Base-by-base conservation (phyloP, 164 flowering plant genomes). In the Tetrastigma voinierianum region DNA sequence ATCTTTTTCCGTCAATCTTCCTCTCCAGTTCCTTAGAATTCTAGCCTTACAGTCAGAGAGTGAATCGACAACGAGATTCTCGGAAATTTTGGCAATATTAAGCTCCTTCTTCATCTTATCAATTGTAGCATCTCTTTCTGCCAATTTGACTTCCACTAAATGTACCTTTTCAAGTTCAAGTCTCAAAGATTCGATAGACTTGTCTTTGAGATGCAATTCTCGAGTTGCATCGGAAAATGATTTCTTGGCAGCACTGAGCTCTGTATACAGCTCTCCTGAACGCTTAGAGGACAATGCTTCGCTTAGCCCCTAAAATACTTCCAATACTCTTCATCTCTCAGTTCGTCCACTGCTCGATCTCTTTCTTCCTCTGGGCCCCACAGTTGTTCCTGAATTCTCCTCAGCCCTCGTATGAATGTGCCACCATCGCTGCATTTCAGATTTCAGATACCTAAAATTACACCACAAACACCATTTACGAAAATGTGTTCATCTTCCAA, bases 241-340 rank as follows among this genome's bases (percentile, higher is more conserved):
- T n/a, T n/a, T n/a, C n/a, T n/a, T n/a, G n/a, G n/a, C n/a, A n/a
- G n/a, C n/a, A n/a, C 40, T 69, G 55, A 85, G 69, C 72, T 84
- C 83, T 13, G 66, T 15, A n/a, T 68, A 52, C 1, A 80, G 51
- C 4, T 75, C 83, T 1, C 58, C 54, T 15, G 69, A 81, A 60
- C 59, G 70, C 14, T 68, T 62, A n/a, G 79, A 67, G 12, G 72
- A 49, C 53, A 76, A 69, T 21, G 74, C 77, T 62, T 81, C 80
- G 16, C 73, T 66, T 9, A 76, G 71, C 73, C 59, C 81, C 3
- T 73, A 67, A 20, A 79, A 77, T 47, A 70, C 72, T 72, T 71
- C n/a, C n/a, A n/a, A n/a, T n/a, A n/a, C n/a, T 79, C 71, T 82
- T 84, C 78, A 76, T 75, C 60, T 66, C 57, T 45, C 13, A 84